Evolutionary conservation across 371 early-diverging fungal species (phyloP).

Genomic region (Circinella umbellata): DNA sequence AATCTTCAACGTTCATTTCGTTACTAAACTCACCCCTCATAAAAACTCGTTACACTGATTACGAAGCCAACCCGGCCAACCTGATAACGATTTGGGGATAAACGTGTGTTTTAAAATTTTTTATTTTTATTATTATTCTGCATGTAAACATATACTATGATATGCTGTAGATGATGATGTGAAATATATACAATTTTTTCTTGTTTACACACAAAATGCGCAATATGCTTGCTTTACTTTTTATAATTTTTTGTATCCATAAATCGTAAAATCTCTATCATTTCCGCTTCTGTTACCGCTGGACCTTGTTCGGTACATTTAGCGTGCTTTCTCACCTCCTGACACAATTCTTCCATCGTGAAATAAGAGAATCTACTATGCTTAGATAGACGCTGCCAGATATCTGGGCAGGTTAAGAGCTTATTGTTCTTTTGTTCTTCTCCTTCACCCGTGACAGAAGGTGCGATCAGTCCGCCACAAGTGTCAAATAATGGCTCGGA

Average conservation of each 20-base stretch:
- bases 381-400: slow-evolving; percentile 55
- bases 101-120: not conserved
- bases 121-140: no score
- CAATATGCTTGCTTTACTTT: no score
- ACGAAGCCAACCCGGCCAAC: slow-evolving; percentile 4
- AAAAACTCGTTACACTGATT: slow-evolving; percentile 6
- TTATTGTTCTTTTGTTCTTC: slow-evolving; percentile 12
- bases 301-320: slow-evolving; percentile 61
- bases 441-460: slow-evolving; percentile 15
- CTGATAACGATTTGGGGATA: slow-evolving; percentile 3
- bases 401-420: slow-evolving; percentile 42
- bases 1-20: not conserved
- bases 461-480: slow-evolving; percentile 33
- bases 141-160: no score
- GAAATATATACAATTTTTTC: no score
- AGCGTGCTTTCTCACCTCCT: slow-evolving; percentile 52
- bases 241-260: slow-evolving; percentile 24
- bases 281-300: slow-evolving; percentile 48
- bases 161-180: no score
- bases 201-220: no score
- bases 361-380: slow-evolving; percentile 55
- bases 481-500: slow-evolving; percentile 50
- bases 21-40: slow-evolving; percentile 16
- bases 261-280: slow-evolving; percentile 22
- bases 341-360: slow-evolving; percentile 42